Base-by-base conservation (phyloP, 2,329 filamentous ascomycete species). In the Ceratocystis smalleyi region DNA sequence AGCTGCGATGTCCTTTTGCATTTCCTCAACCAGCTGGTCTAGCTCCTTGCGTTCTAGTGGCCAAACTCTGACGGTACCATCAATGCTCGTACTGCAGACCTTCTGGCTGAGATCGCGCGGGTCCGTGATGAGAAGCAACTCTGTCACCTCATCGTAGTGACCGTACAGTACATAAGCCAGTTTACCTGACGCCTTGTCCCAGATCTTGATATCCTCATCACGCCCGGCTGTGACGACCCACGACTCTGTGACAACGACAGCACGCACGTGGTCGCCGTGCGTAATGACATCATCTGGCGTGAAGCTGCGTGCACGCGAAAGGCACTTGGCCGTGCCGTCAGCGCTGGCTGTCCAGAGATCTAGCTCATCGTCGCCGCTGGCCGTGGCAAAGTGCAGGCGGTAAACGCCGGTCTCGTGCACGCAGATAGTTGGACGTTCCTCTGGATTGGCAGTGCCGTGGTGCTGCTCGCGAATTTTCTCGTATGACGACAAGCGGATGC, bases 321-420 rank as follows among this genome's bases (percentile, higher is more conserved):
- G 79, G 69, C 89, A 91, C 73, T 92, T 94, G 1, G 85, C 85
- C 0, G 87, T 91, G 69, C 90, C 94, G 73, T 99, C 94, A 3
- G 90, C 91, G 67, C 90, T 96, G 5, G 91, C 88, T 6, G 92
- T 96, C 91, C 91, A 97, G 15, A 96, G 76, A 69, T 96, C 89
- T 40, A 81, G 84, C 12, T 82, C 80, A 5, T 84, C 83, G 5
- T 78, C 76, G 17, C 73, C 71, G 30, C 24, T n/a, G 22, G 27
- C 54, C 27, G 54, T 57, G 68, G 91, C 87, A 69, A 95, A 95
- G 22, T 82, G 77, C 15, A 97, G 76, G 68, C 82, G 85, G 74
- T 96, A 95, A 8, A 99, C 84, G 68, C 88, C 94, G 0, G 94
- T 99, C 69, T 96, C 90, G 73, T 99, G 94, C 67, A 86, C 86